Conservation (phyloP, 495 filamentous ascomycete species). For the Penicillium verhagenii region DNA sequence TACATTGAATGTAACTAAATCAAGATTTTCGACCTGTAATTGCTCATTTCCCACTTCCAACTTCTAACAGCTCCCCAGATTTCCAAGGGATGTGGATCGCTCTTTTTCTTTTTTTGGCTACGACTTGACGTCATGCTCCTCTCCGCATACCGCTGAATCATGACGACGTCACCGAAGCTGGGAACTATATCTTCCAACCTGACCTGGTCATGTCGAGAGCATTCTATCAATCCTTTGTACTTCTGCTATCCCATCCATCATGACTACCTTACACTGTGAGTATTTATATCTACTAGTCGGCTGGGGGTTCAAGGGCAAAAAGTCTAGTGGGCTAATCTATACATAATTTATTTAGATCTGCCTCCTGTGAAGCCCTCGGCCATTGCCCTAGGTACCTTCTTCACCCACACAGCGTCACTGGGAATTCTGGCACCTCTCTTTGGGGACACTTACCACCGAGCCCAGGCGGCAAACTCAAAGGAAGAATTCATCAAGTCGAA, state of each 20-base stretch:
- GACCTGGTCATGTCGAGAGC: background rate
- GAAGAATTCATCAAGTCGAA: slow-evolving; percentile 94
- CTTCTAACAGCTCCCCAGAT: background rate
- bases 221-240: background rate
- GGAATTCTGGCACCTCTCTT: slow-evolving; percentile 87
- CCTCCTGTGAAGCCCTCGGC: slow-evolving; percentile 97
- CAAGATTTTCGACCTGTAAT: background rate
- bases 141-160: slow-evolving; percentile 33
- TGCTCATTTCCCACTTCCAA: background rate
- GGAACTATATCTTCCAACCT: background rate
- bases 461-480: slow-evolving; percentile 87
- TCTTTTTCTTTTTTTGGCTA: background rate
- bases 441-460: slow-evolving; percentile 91
- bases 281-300: too few relatives aligned
- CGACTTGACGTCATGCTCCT: slow-evolving; percentile 26
- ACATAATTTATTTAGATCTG: slow-evolving; percentile 58
- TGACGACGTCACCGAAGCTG: slow-evolving; percentile 41
- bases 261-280: slow-evolving; percentile 67
- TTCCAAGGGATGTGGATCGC: background rate
- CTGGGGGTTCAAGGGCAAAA: background rate
- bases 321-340: slow-evolving; percentile 4
- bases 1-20: too few relatives aligned
- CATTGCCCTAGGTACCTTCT: slow-evolving; percentile 91
- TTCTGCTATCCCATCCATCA: slow-evolving; percentile 28
- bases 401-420: slow-evolving; percentile 82